Conservation (phyloP, 116 monocot genomes). For the Papilionanthe hybrid region DNA sequence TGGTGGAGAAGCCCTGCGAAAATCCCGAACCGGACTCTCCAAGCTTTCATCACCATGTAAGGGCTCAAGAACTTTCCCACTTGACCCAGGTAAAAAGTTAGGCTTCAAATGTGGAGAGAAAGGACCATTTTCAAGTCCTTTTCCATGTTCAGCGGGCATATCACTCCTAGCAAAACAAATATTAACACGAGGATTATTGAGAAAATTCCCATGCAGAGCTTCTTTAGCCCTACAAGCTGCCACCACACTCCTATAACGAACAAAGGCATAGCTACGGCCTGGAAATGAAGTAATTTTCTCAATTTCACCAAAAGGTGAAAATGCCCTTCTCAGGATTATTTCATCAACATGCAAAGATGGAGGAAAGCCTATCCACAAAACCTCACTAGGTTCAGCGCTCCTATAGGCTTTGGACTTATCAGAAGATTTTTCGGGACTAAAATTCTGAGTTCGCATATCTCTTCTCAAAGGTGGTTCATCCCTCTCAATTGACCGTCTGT, state of each 20-base stretch:
- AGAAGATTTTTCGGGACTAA: conserved; percentile 40
- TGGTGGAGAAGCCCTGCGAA: conserved; percentile 38
- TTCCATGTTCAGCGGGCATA: conserved; percentile 35
- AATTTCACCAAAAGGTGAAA: conserved; percentile 89
- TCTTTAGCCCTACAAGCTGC: conserved; percentile 93
- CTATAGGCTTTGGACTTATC: conserved; percentile 41
- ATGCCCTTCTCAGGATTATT: conserved; percentile 51
- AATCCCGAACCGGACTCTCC: conserved; percentile 38
- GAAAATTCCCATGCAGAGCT: conserved; percentile 84
- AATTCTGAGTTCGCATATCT: conserved; percentile 29
- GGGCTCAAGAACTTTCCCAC: conserved; percentile 22
- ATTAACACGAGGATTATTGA: conserved; percentile 68
- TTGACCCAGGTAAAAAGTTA: conserved; percentile 17
- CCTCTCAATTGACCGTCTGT: conserved; percentile 27
- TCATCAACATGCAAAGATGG: conserved; percentile 63
- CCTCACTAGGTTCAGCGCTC: conserved; percentile 76
- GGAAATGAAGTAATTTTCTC: conserved; percentile 76
- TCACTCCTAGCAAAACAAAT: conserved; percentile 87
- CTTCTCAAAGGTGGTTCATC: conserved; percentile 38
- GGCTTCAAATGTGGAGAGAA: conserved; percentile 18
- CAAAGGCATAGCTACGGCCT: conserved; percentile 82
- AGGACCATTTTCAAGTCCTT: conserved; percentile 17
- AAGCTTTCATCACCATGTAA: conserved; percentile 30
- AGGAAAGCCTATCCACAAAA: conserved; percentile 94
- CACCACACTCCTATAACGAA: conserved; percentile 51